phyloP scores from a whole-genome alignment of 2,329 filamentous ascomycete genomes.

The Beauveria asiatica region DNA sequence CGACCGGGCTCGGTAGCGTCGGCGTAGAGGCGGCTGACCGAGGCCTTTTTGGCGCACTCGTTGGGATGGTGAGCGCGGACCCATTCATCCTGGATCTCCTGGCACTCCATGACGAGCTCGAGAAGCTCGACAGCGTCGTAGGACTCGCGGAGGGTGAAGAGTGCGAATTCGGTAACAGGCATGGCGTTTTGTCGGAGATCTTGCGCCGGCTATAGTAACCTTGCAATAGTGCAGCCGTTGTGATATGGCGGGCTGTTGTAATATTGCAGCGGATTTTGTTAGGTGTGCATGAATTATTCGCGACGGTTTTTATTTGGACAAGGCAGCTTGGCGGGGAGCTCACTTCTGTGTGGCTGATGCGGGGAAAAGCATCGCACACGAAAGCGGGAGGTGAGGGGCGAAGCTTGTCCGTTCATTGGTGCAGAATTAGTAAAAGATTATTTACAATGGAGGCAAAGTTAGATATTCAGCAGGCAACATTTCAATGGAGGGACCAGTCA shows the following conservation, averaged over 20 bases:
- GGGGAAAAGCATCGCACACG: not conserved
- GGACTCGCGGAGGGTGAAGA: slow-evolving; percentile 23
- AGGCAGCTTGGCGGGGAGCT: not conserved
- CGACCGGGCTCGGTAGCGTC: slow-evolving; percentile 25
- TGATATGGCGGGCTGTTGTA: not conserved
- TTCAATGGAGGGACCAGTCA: not conserved
- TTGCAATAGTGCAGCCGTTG: not conserved
- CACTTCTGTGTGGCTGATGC: not conserved
- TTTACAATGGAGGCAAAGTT: not conserved
- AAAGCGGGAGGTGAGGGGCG: not conserved
- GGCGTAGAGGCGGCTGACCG: slow-evolving; percentile 28
- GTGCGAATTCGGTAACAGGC: slow-evolving; percentile 33
- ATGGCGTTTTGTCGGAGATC: slow-evolving; percentile 17
- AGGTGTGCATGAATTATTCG: not conserved
- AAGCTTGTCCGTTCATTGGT: not conserved
- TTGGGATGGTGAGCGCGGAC: slow-evolving; percentile 27
- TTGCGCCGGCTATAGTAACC: too few species aligned
- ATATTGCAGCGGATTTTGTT: not conserved
- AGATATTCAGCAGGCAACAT: not conserved
- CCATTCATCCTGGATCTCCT: slow-evolving; percentile 33
- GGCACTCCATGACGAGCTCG: slow-evolving; percentile 23
- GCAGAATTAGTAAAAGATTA: too few species aligned
- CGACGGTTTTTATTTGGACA: too few species aligned
- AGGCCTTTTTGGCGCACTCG: slow-evolving; percentile 23
- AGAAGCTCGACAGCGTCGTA: slow-evolving; percentile 25